Evolutionary conservation across 192 early-diverging fungal genomes (phyloP).

Genomic region (Coemansia sp.): DNA sequence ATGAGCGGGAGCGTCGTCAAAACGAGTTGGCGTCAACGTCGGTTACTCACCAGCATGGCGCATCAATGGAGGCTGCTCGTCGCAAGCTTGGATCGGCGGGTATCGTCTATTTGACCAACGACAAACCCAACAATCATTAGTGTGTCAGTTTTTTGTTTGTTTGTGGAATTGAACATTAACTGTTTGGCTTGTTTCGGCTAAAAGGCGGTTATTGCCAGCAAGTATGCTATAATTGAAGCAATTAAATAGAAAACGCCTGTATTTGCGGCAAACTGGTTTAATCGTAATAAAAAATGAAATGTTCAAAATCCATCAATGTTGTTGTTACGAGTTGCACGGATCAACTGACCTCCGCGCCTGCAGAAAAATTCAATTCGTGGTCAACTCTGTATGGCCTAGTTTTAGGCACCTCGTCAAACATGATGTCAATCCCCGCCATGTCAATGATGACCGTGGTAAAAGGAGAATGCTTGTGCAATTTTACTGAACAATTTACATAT

Average conservation of each 20-base stretch:
- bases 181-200: too few relatives aligned
- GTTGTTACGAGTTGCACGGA: too few relatives aligned
- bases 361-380: too few relatives aligned
- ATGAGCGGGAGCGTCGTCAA: constrained; percentile 78
- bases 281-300: too few relatives aligned
- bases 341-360: too few relatives aligned
- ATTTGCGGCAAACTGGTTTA: too few relatives aligned
- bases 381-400: neutral
- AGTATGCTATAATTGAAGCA: too few relatives aligned
- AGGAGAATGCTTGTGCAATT: neutral
- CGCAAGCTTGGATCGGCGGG: constrained; percentile 72
- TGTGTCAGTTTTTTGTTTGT: neutral
- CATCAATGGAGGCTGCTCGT: constrained; percentile 70
- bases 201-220: too few relatives aligned
- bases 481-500: neutral
- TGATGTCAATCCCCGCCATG: too few relatives aligned
- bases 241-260: too few relatives aligned
- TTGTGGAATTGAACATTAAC: neutral
- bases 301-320: too few relatives aligned
- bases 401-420: neutral
- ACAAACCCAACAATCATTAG: neutral
- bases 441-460: neutral
- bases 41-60: constrained; percentile 62
- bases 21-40: constrained; percentile 71
- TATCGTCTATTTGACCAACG: constrained; percentile 56